phyloP scores from a whole-genome alignment of 2,329 filamentous ascomycete genomes.

The Ilyonectria mors-panacis region DNA sequence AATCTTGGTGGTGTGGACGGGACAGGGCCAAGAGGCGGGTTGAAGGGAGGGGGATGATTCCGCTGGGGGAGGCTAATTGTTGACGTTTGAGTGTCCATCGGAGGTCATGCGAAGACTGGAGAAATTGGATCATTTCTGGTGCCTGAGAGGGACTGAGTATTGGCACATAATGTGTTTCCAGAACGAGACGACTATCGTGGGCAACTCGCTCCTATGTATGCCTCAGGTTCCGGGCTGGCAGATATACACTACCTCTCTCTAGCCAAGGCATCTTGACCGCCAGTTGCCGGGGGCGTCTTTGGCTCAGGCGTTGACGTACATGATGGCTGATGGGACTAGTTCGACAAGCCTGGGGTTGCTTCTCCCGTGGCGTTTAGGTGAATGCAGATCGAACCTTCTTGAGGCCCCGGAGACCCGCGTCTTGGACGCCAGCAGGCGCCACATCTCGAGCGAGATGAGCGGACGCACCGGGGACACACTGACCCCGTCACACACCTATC shows the following conservation, averaged over 20 bases:
- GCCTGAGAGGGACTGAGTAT: background rate
- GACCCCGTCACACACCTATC: background rate
- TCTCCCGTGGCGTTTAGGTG: background rate
- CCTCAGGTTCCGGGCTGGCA: constrained; percentile 5
- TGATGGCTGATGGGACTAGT: background rate
- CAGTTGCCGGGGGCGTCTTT: background rate
- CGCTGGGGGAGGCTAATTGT: background rate
- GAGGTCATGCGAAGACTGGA: background rate
- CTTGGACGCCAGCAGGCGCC: background rate
- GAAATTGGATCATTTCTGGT: background rate
- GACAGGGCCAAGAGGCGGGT: background rate
- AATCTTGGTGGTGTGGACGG: constrained; percentile 8
- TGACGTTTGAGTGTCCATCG: background rate
- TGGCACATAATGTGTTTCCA: background rate
- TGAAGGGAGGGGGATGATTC: background rate
- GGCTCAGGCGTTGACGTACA: background rate
- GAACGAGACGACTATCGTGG: background rate
- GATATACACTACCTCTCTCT: constrained; percentile 7
- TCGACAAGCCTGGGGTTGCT: background rate
- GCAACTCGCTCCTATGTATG: background rate
- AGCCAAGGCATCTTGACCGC: constrained; percentile 18
- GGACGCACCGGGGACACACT: background rate
- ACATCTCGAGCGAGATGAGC: background rate
- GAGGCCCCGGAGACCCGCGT: background rate
- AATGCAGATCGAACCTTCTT: background rate